phyloP scores from a whole-genome alignment of 495 filamentous ascomycete genomes.

The Aspergillus kassunensis region DNA sequence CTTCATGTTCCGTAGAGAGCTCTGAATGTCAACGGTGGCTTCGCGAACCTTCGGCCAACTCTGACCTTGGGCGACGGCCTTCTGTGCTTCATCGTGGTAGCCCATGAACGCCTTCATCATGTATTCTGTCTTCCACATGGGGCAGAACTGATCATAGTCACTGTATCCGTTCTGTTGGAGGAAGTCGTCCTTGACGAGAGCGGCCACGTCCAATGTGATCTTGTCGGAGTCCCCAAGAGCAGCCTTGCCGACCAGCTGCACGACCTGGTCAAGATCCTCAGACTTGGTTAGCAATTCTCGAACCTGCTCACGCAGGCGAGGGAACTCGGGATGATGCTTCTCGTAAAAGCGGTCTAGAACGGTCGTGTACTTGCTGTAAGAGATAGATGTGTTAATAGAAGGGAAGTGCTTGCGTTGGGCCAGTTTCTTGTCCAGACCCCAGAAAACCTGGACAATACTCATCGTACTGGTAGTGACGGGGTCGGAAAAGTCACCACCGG shows the following conservation, averaged over 20 bases:
- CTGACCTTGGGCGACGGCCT: constrained; percentile 84
- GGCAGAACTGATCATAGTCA: constrained; percentile 98
- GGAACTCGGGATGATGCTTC: constrained; percentile 90
- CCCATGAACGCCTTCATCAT: constrained; percentile 99
- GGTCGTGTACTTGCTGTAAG: constrained; percentile 94
- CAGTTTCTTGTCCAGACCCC: constrained; percentile 99
- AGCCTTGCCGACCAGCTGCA: constrained; percentile 96
- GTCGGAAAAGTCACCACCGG: constrained; percentile 98
- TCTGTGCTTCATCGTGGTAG: constrained; percentile 96
- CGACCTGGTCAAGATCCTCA: constrained; percentile 96
- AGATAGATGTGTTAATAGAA: constrained; percentile 91
- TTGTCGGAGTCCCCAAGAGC: constrained; percentile 96
- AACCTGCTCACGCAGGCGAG: constrained; percentile 84
- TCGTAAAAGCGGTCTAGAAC: constrained; percentile 89
- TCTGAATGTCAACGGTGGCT: constrained; percentile 80
- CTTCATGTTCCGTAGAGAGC: constrained; percentile 81
- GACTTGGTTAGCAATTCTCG: constrained; percentile 89
- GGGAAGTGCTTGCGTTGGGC: constrained; percentile 99
- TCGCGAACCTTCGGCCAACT: constrained; percentile 91
- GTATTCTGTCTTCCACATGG: constrained; percentile 98
- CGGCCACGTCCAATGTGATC: constrained; percentile 93
- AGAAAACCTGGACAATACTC: constrained; percentile 98
- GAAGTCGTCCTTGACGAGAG: constrained; percentile 96
- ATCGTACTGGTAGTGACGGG: constrained; percentile 93
- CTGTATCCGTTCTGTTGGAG: constrained; percentile 99